phyloP scores from a whole-genome alignment of 2,329 filamentous ascomycete genomes.

The Phyllosticta ampelicida region DNA sequence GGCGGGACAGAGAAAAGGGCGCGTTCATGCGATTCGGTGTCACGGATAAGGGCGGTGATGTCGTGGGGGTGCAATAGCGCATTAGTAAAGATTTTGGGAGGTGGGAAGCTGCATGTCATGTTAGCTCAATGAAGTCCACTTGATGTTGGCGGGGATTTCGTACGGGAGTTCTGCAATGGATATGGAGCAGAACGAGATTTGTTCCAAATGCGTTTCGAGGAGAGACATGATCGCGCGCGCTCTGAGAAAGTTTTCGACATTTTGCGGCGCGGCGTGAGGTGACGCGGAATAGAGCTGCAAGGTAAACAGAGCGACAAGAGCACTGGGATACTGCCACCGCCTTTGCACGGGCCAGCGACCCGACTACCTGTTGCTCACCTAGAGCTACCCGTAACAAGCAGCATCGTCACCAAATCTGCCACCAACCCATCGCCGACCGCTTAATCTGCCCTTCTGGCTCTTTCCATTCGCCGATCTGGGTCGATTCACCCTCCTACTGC shows the following conservation, averaged over 20 bases:
- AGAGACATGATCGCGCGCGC: constrained; percentile 26
- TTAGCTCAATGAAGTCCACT: neutral
- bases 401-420: neutral
- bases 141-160: constrained; percentile 6
- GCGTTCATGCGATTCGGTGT: constrained; percentile 89
- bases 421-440: constrained; percentile 5
- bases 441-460: neutral
- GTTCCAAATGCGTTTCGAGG: constrained; percentile 39
- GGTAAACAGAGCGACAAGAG: neutral
- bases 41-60: constrained; percentile 87
- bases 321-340: neutral
- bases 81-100: constrained; percentile 91
- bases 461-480: neutral
- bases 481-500: neutral
- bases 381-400: neutral
- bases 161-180: constrained; percentile 39
- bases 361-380: neutral
- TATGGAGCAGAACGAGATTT: constrained; percentile 38
- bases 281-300: neutral
- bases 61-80: constrained; percentile 80
- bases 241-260: neutral
- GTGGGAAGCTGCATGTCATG: constrained; percentile 56
- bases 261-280: neutral
- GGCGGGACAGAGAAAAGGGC: constrained; percentile 88
- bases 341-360: neutral